Conservation (phyloP, 352 stramenopile genomes). For the Pythium inflatum region DNA sequence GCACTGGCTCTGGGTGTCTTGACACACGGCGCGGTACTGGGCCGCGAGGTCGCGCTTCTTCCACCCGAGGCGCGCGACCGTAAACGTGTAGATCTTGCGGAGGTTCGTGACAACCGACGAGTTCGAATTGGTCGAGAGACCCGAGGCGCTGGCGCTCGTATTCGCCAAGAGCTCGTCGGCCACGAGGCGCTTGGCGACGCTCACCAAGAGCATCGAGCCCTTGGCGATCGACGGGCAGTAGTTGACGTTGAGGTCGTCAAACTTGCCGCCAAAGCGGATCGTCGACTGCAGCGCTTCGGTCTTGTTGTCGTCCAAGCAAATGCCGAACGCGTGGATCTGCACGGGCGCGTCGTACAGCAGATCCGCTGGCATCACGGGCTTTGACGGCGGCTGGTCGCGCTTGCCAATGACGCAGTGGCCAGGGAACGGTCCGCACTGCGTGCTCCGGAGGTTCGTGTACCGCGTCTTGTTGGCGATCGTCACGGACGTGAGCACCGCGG, state of each 20-base stretch:
- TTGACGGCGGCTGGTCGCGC: not conserved
- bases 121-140: not conserved
- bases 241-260: not conserved
- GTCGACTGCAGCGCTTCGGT: conserved; percentile 1
- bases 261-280: not conserved
- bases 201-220: conserved; percentile 11
- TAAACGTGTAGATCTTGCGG: conserved; percentile 32
- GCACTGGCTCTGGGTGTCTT: not conserved
- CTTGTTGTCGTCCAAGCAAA: conserved; percentile 7
- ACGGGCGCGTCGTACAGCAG: conserved; percentile 2
- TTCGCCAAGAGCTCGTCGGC: conserved; percentile 5
- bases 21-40: not conserved
- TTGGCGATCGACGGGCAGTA: too few relatives aligned
- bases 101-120: conserved; percentile 13
- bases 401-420: conserved; percentile 1
- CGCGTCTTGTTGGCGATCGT: not conserved
- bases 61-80: conserved; percentile 30
- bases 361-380: not conserved
- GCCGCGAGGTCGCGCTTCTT: conserved; percentile 3
- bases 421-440: conserved; percentile 6
- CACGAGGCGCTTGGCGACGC: conserved; percentile 14
- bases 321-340: conserved; percentile 15
- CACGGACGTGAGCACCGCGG: not conserved
- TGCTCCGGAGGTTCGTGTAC: too few relatives aligned
- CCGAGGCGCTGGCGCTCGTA: too few relatives aligned